A percentile compares a stretch with the other conserved stretches of the same genome.
These are phyloP conservation scores for Aspergillus amoenus DNA, from an alignment of 2,329 filamentous ascomycete species.

Conservation along the genomic window DNA sequence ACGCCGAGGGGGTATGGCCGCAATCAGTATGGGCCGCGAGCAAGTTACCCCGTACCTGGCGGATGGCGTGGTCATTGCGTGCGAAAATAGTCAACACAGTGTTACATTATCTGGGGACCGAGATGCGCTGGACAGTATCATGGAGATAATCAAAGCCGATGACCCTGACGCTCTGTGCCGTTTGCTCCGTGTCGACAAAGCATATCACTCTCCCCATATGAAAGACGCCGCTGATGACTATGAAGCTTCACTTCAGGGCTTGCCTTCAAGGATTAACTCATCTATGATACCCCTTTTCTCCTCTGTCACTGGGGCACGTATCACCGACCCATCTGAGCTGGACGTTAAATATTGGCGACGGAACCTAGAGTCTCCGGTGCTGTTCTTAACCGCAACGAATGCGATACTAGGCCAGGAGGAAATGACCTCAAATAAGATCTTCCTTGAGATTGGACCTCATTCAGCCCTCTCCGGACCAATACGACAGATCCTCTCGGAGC, in stretches of 20 bases:
- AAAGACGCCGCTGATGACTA: neutral
- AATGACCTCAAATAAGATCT: no score
- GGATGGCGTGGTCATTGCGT: conserved; percentile 16
- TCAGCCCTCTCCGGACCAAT: conserved; percentile 34
- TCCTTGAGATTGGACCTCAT: conserved; percentile 33
- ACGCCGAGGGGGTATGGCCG: conserved; percentile 11
- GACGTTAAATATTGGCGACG: conserved; percentile 8
- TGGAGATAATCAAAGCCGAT: conserved; percentile 10
- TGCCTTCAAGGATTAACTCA: neutral
- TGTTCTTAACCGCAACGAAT: neutral
- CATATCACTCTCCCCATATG: conserved; percentile 25
- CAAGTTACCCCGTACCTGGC: conserved; percentile 7
- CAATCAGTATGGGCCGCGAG: conserved; percentile 13
- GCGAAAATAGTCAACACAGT: conserved; percentile 18
- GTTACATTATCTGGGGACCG: conserved; percentile 20
- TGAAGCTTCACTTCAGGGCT: neutral
- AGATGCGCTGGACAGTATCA: neutral
- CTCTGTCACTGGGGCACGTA: neutral
- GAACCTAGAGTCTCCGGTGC: conserved; percentile 22
- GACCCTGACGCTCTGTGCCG: conserved; percentile 10
- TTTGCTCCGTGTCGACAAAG: conserved; percentile 19
- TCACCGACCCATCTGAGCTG: neutral
- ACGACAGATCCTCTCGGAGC: conserved; percentile 15
- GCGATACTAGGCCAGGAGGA: no score
- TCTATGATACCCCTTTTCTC: conserved; percentile 10